Evolutionary conservation across 2,329 filamentous ascomycete genomes (phyloP), one percentile per base, ranked within the genome.

Genomic region (Aphanoascus verrucosus): DNA sequence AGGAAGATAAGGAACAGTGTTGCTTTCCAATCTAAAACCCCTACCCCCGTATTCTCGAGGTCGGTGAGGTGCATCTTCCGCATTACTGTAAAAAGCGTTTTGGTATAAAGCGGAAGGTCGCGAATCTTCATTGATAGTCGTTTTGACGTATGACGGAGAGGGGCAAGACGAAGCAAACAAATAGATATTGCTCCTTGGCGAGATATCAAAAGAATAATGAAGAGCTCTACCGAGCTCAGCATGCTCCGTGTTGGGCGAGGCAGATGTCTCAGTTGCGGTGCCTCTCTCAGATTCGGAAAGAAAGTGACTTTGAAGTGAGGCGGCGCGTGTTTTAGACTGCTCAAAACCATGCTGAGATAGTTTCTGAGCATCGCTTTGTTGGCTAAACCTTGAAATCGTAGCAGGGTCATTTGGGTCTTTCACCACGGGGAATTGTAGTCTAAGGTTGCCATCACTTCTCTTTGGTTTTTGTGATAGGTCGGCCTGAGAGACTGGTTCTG

Each of bases 41-140:
- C 83, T 82, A 2, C 91, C 91, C 5, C 86, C 91, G 69, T 95
- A 97, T 67, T 95, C 88, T 51, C 88, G 78, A 32, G 77, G 69
- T 51, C 84, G 79, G 38, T 84, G 77, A 11, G 90, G 89, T 0
- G 96, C 85, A 68, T 97, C 93, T 49, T 76, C 77, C 57, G 94
- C 88, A 28, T 86, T 77, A 60, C 89, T 86, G 65, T 95, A 97
- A 63, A 84, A 90, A 0, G 90, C 84, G 64, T 89, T 83, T 66
- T 89, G 86, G 58, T 95, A 94, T 47, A 96, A 78, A 12, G 86
- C 77, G 55, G 83, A 75, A 0, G 86, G 85, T 7, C 82, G 69
- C 11, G 76, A 76, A 54, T 75, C 68, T n/a, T 74, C 58, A 65
- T 59, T 68, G 65, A 88, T 76, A 0, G 81, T 84, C 1, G 72